Base-by-base conservation (phyloP, 139 green algal genomes). In the Trebouxia sp. region DNA sequence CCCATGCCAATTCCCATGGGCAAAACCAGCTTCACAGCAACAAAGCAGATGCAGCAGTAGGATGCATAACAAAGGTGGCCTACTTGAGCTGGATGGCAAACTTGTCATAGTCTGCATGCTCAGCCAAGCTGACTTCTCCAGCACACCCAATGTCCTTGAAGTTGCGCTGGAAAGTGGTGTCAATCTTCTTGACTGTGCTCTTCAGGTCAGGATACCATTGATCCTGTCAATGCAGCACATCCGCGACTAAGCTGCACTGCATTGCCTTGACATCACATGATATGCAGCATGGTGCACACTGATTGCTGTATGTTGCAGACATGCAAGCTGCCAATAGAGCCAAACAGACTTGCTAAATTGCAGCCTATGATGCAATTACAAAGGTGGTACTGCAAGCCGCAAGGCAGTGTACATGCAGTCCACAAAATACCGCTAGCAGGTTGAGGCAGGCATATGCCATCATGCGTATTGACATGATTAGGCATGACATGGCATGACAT, bases 191-290 rank as follows among this genome's bases (percentile, higher is more conserved):
- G 48, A 97, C 87, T 42, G 96, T 87, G 15, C 82, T 56, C 78
- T 87, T 75, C 17, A 99, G 87, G 62, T 90, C 67, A 5, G 93
- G 90, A 82, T 97, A 89, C 96, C 96, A 99, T 8, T 58, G 45
- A 6, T 45, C 85, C 87, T 94, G n/a, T n/a, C n/a, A n/a, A n/a
- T n/a, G 87, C 72, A 85, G 11, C 22, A 76, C 5, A 42, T 4
- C 24, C 28, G 41, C n/a, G n/a, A n/a, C n/a, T n/a, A n/a, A n/a
- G n/a, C n/a, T n/a, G n/a, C n/a, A n/a, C n/a, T n/a, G n/a, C n/a
- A n/a, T n/a, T n/a, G n/a, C n/a, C n/a, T n/a, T n/a, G n/a, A n/a
- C n/a, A n/a, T n/a, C n/a, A n/a, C n/a, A n/a, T n/a, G n/a, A n/a
- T n/a, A n/a, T n/a, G n/a, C n/a, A n/a, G n/a, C n/a, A n/a, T n/a